Evolutionary conservation across 495 filamentous ascomycete genomes (phyloP), one percentile per base, ranked within the genome.

Genomic region (Hyaloscypha finlandica): DNA sequence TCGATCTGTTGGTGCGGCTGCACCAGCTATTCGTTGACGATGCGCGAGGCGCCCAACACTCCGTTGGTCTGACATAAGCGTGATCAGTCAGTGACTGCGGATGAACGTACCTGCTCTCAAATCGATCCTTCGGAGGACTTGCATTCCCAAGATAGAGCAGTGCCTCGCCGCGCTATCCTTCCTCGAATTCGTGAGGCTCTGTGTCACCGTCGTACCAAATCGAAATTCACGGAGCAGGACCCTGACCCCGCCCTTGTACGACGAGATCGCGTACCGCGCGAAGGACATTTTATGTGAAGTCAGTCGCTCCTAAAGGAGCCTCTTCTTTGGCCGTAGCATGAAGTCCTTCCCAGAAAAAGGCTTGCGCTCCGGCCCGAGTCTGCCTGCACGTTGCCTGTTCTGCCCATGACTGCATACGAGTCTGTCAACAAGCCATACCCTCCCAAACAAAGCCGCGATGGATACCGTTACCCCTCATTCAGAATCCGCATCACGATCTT

Each of bases 381-480:
- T 14, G 35, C 6, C 35, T 12, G 35, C 6, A 37, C 42, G 42
- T 14, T 48, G 8, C 42, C 42, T 19, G 8, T 16, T 48, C 11
- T 1, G 42, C 11, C 8, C 9, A 48, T 48, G 16, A 12, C 16
- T 48, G 16, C 42, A 48, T 48, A 3, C 42, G 16, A 48, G 4
- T 48, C 42, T 19, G 16, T 48, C 42, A 48, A 48, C 42, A 48
- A 4, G 42, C 42, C 16, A 16, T 48, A 19, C 11, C 35, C 51
- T n/a, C 29, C 5, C 19, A 56, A 25, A 29, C 53, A n/a, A 56
- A 6, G 8, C 6, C 53, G 53, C 1, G 29, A 31, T 56, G 6
- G 22, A 56, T 16, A 56, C 53, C 31, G 5, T 12, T 56, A 29
- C 53, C 53, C 53, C 53, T 56, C 53, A 56, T 56, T 19, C 53